phyloP scores from a whole-genome alignment of 495 filamentous ascomycete genomes.

The Xylaria castorea region DNA sequence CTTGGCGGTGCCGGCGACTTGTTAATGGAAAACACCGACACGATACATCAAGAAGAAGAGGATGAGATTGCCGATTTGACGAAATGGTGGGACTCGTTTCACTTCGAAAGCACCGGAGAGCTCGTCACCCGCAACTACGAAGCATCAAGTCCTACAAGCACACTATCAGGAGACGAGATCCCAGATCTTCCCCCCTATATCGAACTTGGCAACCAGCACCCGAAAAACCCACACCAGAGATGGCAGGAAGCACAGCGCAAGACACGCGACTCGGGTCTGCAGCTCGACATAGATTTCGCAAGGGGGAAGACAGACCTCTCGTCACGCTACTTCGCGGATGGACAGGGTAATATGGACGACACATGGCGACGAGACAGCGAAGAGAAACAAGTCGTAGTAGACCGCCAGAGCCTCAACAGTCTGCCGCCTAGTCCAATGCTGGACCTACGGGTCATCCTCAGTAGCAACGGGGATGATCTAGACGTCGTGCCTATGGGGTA shows the following conservation, averaged over 20 bases:
- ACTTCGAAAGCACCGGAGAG: slow-evolving; percentile 45
- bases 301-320: slow-evolving; percentile 28
- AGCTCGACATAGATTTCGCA: slow-evolving; percentile 31
- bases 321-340: background rate
- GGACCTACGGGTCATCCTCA: slow-evolving; percentile 50
- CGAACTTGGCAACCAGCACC: slow-evolving; percentile 32
- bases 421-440: slow-evolving; percentile 60
- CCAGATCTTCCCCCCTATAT: slow-evolving; percentile 36
- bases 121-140: slow-evolving; percentile 40
- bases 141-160: slow-evolving; percentile 39
- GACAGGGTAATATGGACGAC: slow-evolving; percentile 12
- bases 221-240: slow-evolving; percentile 34
- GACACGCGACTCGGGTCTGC: slow-evolving; percentile 23
- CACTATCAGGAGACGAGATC: slow-evolving; percentile 37
- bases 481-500: slow-evolving; percentile 60
- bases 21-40: slow-evolving; percentile 52
- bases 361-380: slow-evolving; percentile 24
- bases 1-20: slow-evolving; percentile 55
- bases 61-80: slow-evolving; percentile 50
- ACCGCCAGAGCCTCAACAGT: slow-evolving; percentile 47
- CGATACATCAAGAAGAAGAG: slow-evolving; percentile 44
- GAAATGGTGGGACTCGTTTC: slow-evolving; percentile 53
- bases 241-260: slow-evolving; percentile 33
- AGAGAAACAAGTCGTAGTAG: slow-evolving; percentile 26
- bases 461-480: slow-evolving; percentile 48